Conservation (phyloP, 179 eudicot genomes). For the Nepenthes alata region DNA sequence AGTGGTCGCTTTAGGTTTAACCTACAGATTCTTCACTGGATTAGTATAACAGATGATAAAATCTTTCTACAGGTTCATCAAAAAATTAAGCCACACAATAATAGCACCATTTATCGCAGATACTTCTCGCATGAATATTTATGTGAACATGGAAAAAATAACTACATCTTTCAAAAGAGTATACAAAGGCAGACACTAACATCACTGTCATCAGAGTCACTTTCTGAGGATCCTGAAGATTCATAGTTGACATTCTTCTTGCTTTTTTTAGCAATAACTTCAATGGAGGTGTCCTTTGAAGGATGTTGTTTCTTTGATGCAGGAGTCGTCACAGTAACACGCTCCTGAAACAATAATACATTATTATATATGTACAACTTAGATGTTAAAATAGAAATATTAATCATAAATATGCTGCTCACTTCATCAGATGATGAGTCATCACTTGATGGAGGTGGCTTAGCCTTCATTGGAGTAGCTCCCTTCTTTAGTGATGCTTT, state of each 20-base stretch:
- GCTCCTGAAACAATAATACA: conserved; percentile 10
- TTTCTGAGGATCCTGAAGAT: conserved; percentile 16
- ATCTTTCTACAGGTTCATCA: no score
- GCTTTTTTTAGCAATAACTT: conserved; percentile 12
- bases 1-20: conserved; percentile 6
- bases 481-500: conserved; percentile 17
- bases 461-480: conserved; percentile 8
- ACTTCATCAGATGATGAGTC: conserved; percentile 34
- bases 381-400: neutral
- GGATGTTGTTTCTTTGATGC: conserved; percentile 11
- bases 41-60: neutral
- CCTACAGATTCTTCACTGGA: conserved; percentile 7
- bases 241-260: conserved; percentile 10
- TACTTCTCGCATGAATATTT: no score
- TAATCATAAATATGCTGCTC: neutral
- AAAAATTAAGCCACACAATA: no score
- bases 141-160: no score
- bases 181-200: conserved; percentile 3
- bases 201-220: conserved; percentile 20
- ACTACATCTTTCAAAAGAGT: no score
- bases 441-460: conserved; percentile 12
- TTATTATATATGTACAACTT: neutral
- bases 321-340: conserved; percentile 3
- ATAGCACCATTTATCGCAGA: no score
- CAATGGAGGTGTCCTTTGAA: conserved; percentile 13